Evolutionary conservation across 768 basidiomycete species (phyloP), one percentile per base, ranked within the genome.

Genomic region (Suillus lakei): DNA sequence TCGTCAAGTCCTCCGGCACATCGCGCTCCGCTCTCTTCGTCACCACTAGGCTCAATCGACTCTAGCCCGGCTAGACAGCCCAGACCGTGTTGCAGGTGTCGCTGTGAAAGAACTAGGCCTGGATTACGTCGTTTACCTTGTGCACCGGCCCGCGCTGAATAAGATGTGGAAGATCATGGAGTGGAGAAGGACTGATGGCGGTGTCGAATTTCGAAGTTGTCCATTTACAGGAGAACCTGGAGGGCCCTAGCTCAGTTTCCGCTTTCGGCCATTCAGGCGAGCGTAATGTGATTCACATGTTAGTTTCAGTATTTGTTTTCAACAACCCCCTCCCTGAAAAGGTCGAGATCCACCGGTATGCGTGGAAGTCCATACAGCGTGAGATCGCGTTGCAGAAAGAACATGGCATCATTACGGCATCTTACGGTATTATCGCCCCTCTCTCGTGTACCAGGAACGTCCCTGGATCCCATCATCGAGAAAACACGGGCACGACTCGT

Each of bases 221-320:
- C 55, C 71, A 81, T 39, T 68, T 85, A 18, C 71, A 82, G 65
- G 72, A 79, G n/a, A 50, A 69, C 85, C 64, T 81, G 26, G 74
- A 78, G 48, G 75, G 68, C 13, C n/a, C n/a, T n/a, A n/a, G 81
- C 79, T 23, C 80, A 74, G 59, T 69, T 83, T 58, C 66, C 76
- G 2, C 84, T 84, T 2, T 80, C 81, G 2, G 79, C 82, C 44
- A 84, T 85, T 71, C 84, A 85, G 78, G 83, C 81, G 15, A 28
- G 54, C 28, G 6, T 18, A 38, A 28, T 26, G 9, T 12, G 44
- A 30, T 55, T 18, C 2, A 8, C 28, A 16, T 18, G 15, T 46
- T 23, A 5, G 23, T 30, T 2, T 53, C 18, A 34, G 10, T n/a
- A 9, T 38, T n/a, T 59, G n/a, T 3, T 50, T 28, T 26, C 34